phyloP scores from a whole-genome alignment of 306 rosid species.

The Geum urbanum region DNA sequence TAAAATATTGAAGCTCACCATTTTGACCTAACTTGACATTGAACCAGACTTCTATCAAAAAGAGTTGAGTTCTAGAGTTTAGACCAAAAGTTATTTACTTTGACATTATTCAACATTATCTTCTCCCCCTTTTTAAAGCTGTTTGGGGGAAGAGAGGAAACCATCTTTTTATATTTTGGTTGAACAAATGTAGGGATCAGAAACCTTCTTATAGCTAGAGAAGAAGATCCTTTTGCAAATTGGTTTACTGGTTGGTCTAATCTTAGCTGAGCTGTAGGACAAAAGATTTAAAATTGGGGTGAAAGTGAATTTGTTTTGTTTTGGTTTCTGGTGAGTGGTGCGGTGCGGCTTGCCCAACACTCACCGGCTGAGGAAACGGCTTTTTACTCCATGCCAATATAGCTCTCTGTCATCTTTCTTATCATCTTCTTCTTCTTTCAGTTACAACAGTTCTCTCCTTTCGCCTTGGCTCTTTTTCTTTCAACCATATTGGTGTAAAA shows the following conservation, averaged over 20 bases:
- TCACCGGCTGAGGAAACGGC: slow-evolving; percentile 24
- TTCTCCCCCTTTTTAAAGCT: slow-evolving; percentile 3
- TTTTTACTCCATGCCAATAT: slow-evolving; percentile 6
- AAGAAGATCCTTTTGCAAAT: background rate
- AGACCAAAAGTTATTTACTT: background rate
- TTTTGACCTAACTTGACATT: no score
- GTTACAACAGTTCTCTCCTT: no score
- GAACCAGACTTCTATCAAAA: no score
- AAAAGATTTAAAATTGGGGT: background rate
- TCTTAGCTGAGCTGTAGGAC: slow-evolving; percentile 18
- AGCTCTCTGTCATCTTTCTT: background rate
- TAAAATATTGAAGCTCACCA: no score
- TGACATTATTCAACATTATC: slow-evolving; percentile 15
- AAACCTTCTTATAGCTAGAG: slow-evolving; percentile 8
- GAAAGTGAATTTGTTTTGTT: background rate
- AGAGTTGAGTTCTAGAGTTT: background rate
- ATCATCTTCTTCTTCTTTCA: background rate
- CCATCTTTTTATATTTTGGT: background rate
- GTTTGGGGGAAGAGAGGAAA: slow-evolving; percentile 8
- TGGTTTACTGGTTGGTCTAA: background rate
- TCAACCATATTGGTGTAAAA: no score
- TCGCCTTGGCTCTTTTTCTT: no score
- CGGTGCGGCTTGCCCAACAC: slow-evolving; percentile 13
- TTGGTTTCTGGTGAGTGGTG: slow-evolving; percentile 16
- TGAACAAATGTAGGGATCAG: slow-evolving; percentile 18